Conservation (phyloP, 495 filamentous ascomycete species). For the Pseudomonodictys pantanalensis region DNA sequence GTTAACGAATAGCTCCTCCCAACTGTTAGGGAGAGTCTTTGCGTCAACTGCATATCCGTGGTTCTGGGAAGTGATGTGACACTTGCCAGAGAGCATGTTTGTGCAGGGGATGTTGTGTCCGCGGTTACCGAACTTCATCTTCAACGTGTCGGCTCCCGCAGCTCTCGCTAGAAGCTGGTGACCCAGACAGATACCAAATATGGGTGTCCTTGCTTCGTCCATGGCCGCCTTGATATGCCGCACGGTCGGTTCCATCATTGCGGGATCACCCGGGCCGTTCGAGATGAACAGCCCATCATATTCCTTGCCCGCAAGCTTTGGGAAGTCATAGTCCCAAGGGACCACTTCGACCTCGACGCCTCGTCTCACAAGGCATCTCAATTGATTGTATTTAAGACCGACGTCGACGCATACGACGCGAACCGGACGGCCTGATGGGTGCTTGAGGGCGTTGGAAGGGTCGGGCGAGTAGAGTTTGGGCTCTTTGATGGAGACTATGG, state of each 20-base stretch:
- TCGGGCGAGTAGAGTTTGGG: slow-evolving; percentile 78
- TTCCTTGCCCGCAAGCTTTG: slow-evolving; percentile 64
- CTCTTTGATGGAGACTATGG: slow-evolving; percentile 76
- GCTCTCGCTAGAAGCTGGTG: slow-evolving; percentile 92
- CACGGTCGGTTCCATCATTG: slow-evolving; percentile 72
- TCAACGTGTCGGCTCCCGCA: slow-evolving; percentile 79
- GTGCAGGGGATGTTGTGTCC: slow-evolving; percentile 99
- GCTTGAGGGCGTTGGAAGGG: slow-evolving; percentile 63
- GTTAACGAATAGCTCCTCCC: slow-evolving; percentile 94
- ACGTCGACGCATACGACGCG: slow-evolving; percentile 92
- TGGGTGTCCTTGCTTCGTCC: slow-evolving; percentile 70
- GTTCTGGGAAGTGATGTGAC: slow-evolving; percentile 98
- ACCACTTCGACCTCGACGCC: slow-evolving; percentile 95
- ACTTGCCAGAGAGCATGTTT: slow-evolving; percentile 86
- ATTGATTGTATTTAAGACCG: slow-evolving; percentile 95
- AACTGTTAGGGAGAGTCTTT: slow-evolving; percentile 66
- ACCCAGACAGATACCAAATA: slow-evolving; percentile 96
- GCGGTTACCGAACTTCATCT: slow-evolving; percentile 99
- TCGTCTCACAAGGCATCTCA: slow-evolving; percentile 82
- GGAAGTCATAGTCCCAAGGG: slow-evolving; percentile 93
- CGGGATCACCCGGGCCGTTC: slow-evolving; percentile 94
- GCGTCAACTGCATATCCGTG: slow-evolving; percentile 92
- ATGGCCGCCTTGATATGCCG: slow-evolving; percentile 70
- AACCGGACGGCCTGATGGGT: slow-evolving; percentile 79
- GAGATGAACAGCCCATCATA: slow-evolving; percentile 97